Evolutionary conservation across 306 rosid genomes (phyloP).

Genomic region (Cucurbita pepo): DNA sequence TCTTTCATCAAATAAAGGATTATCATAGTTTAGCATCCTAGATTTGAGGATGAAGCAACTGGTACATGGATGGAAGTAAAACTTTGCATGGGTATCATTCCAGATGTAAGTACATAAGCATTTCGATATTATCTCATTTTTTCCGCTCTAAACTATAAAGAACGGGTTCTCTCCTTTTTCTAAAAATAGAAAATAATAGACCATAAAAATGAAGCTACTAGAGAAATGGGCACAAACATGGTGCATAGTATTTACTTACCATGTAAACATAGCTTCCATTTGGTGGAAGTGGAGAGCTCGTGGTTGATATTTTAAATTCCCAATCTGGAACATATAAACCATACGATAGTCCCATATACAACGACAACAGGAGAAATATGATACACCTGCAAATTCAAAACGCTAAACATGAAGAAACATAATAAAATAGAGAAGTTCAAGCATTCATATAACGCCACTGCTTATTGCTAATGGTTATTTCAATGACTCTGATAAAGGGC

Average conservation of each 20-base stretch:
- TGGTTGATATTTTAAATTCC: conserved; percentile 36
- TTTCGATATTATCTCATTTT: neutral
- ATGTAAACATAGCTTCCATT: conserved; percentile 25
- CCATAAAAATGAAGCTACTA: neutral
- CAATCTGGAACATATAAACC: conserved; percentile 88
- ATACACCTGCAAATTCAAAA: conserved; percentile 32
- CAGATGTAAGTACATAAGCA: neutral
- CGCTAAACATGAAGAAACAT: neutral
- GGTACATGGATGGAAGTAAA: neutral
- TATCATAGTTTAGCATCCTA: neutral
- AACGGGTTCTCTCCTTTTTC: neutral
- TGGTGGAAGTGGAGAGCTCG: conserved; percentile 25
- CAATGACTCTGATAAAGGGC: neutral
- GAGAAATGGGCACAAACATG: neutral
- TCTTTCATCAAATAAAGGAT: neutral
- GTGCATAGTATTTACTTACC: conserved; percentile 28
- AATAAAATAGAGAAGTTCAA: neutral
- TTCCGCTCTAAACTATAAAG: neutral
- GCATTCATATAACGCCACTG: neutral
- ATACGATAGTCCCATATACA: conserved; percentile 47
- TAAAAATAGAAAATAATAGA: neutral
- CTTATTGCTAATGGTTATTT: neutral
- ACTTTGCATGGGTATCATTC: neutral
- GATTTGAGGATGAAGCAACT: neutral
- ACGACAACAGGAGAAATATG: conserved; percentile 34